Percentiles rank a stretch among this genome's conserved stretches.
Evolutionary conservation across 2,329 filamentous ascomycete genomes (phyloP).

Genomic region (Boeremia lycopersici): DNA sequence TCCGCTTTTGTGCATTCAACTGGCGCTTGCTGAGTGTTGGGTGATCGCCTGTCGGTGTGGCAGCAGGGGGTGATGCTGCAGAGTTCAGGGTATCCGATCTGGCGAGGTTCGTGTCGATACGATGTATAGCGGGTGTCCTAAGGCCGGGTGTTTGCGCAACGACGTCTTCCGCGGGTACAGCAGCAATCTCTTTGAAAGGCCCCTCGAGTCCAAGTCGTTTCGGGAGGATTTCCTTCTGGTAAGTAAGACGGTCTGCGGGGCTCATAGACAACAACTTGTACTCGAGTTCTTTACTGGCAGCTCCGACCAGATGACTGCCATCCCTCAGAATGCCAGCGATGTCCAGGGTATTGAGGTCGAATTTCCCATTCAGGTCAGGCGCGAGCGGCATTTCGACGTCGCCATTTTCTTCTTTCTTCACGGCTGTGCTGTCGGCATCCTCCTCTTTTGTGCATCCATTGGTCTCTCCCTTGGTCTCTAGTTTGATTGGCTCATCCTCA

Average conservation of each 20-base stretch:
- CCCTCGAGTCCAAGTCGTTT: slow-evolving; percentile 84
- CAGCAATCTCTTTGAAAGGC: slow-evolving; percentile 85
- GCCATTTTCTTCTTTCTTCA: slow-evolving; percentile 59
- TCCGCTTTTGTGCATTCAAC: slow-evolving; percentile 91
- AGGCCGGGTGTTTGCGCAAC: slow-evolving; percentile 49
- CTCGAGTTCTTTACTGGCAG: slow-evolving; percentile 80
- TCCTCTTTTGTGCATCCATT: slow-evolving; percentile 64
- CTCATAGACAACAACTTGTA: slow-evolving; percentile 82
- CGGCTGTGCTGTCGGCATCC: slow-evolving; percentile 46
- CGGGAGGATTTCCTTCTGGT: slow-evolving; percentile 87
- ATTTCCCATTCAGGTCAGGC: slow-evolving; percentile 59
- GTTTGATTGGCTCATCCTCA: slow-evolving; percentile 69
- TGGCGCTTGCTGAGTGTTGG: slow-evolving; percentile 85
- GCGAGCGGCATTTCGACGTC: slow-evolving; percentile 49
- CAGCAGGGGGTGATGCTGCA: slow-evolving; percentile 52
- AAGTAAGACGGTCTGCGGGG: slow-evolving; percentile 76
- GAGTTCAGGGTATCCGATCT: slow-evolving; percentile 54
- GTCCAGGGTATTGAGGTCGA: slow-evolving; percentile 77
- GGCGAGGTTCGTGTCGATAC: slow-evolving; percentile 59
- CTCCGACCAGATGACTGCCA: slow-evolving; percentile 83
- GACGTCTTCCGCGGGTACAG: slow-evolving; percentile 68
- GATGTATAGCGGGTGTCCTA: slow-evolving; percentile 47
- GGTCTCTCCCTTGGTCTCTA: slow-evolving; percentile 51
- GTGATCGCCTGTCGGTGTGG: slow-evolving; percentile 50
- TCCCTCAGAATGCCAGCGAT: slow-evolving; percentile 79